These are phyloP conservation scores for Rhodamnia argentea DNA, from an alignment of 345 rosid genomes.

Conservation along the genomic window DNA sequence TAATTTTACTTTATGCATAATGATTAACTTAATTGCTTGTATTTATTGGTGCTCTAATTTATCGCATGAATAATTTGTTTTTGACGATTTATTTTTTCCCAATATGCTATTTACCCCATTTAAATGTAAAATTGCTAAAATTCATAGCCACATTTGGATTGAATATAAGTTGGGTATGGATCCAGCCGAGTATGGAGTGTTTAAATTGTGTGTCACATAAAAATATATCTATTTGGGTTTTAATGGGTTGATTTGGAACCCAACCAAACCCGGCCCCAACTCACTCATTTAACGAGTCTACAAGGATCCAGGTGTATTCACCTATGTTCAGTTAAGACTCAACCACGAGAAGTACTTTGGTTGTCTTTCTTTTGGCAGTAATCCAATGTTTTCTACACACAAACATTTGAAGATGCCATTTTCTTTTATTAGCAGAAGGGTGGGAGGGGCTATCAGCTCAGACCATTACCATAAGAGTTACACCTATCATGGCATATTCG, in stretches of 20 bases:
- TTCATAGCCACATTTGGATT: neutral
- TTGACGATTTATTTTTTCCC: neutral
- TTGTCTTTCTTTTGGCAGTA: neutral
- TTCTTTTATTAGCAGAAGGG: neutral
- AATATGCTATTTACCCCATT: neutral
- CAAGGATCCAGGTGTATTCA: neutral
- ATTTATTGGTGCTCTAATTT: neutral
- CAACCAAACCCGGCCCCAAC: neutral
- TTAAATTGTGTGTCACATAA: neutral
- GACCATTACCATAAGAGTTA: neutral
- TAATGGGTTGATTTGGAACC: neutral
- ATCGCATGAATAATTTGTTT: neutral
- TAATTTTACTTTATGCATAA: neutral
- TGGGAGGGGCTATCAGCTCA: neutral
- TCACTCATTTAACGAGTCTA: neutral
- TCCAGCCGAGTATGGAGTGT: rapidly evolving
- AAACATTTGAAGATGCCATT: neutral
- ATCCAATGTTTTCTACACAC: neutral
- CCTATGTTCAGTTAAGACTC: neutral
- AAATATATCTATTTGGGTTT: neutral
- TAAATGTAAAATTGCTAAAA: neutral
- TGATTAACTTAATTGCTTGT: neutral
- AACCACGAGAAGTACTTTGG: neutral
- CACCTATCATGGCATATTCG: neutral
- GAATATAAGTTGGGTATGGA: neutral